Conservation (phyloP, 2,329 filamentous ascomycete genomes). For the Raffaelea arxii region DNA sequence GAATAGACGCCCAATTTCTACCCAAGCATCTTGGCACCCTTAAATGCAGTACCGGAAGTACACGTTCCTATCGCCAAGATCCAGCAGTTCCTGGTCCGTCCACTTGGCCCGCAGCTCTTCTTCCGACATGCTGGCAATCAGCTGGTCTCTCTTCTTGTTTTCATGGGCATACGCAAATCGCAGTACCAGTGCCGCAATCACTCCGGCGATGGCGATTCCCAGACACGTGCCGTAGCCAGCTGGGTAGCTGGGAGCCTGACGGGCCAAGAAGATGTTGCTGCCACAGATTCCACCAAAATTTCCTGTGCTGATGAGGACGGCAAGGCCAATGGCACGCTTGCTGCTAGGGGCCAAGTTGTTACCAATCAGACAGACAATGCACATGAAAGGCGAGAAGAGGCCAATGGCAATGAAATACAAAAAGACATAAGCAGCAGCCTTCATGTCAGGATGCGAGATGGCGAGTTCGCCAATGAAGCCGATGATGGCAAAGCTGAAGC, state of each 20-base stretch:
- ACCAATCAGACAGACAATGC: slow-evolving; percentile 12
- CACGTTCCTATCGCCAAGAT: slow-evolving; percentile 5
- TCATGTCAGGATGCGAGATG: slow-evolving; percentile 14
- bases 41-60: background rate
- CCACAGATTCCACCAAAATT: slow-evolving; percentile 35
- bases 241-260: slow-evolving; percentile 23
- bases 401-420: slow-evolving; percentile 29
- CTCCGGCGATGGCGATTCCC: slow-evolving; percentile 6
- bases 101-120: background rate
- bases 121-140: background rate
- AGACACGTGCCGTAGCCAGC: slow-evolving; percentile 6
- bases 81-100: slow-evolving; percentile 5
- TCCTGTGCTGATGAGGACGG: slow-evolving; percentile 1
- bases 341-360: slow-evolving; percentile 3
- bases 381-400: slow-evolving; percentile 35
- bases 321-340: slow-evolving; percentile 3
- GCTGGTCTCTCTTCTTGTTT: slow-evolving; percentile 4
- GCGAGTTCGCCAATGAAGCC: slow-evolving; percentile 3
- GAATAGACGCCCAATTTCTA: too few relatives aligned
- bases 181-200: slow-evolving; percentile 9
- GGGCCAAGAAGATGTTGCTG: slow-evolving; percentile 23
- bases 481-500: background rate
- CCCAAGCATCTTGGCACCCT: too few relatives aligned
- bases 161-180: slow-evolving; percentile 4
- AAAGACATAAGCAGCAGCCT: slow-evolving; percentile 25